These are phyloP conservation scores for Caulochytrium protostelioides DNA, from an alignment of 371 early-diverging fungal species.

Conservation along the genomic window DNA sequence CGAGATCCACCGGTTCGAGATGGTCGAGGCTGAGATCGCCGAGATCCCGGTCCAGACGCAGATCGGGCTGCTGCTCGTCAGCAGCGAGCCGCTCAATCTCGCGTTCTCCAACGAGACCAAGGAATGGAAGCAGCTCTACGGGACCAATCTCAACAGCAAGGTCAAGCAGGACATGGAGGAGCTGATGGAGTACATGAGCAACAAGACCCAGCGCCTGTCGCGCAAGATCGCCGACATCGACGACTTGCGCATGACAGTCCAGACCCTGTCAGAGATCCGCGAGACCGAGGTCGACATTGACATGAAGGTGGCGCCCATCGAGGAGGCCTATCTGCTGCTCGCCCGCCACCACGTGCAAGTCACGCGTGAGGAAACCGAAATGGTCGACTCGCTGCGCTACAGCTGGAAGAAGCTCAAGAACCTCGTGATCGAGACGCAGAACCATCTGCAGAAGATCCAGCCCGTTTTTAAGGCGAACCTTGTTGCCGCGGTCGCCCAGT, in stretches of 20 bases:
- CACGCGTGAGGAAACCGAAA: conserved; percentile 36
- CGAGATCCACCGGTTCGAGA: conserved; percentile 36
- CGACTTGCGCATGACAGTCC: conserved; percentile 31
- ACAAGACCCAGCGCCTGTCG: conserved; percentile 23
- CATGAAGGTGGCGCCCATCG: conserved; percentile 39
- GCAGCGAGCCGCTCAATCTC: conserved; percentile 30
- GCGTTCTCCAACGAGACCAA: conserved; percentile 31
- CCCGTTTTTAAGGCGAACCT: conserved; percentile 35
- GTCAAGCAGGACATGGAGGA: conserved; percentile 39
- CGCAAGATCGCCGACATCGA: conserved; percentile 38
- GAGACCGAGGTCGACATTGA: conserved; percentile 39
- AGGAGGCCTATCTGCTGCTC: conserved; percentile 33
- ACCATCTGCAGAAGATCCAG: conserved; percentile 29
- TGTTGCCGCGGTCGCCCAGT: conserved; percentile 26
- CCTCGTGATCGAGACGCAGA: conserved; percentile 33
- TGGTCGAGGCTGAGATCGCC: conserved; percentile 25
- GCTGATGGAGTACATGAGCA: conserved; percentile 38
- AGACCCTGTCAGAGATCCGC: conserved; percentile 30
- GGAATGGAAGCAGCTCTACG: conserved; percentile 40
- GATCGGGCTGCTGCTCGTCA: conserved; percentile 30
- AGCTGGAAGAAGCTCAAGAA: conserved; percentile 38
- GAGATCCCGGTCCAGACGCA: conserved; percentile 27
- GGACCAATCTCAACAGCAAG: conserved; percentile 30
- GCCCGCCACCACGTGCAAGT: conserved; percentile 29
- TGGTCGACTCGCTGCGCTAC: conserved; percentile 41